Evolutionary conservation across 345 rosid genomes (phyloP), one percentile per base, ranked within the genome.

Genomic region (Raphanus raphanistrum): DNA sequence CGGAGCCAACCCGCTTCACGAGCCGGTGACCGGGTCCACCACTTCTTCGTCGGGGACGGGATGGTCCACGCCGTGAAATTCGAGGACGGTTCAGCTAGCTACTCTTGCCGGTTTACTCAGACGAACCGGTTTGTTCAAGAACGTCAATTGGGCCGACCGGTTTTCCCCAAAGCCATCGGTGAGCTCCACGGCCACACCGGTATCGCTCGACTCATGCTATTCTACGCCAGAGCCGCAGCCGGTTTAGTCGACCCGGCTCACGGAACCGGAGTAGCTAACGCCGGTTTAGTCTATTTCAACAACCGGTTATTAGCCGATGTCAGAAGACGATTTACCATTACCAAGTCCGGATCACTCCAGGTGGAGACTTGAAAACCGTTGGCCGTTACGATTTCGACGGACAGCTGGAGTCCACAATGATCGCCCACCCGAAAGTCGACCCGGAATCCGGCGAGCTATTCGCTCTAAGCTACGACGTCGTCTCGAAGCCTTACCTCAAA

Each of bases 111-210:
- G 68, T 88, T 90, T 82, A 92, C 96, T 3, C 89, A 90, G 28
- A 92, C 98, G 0, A 85, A 86, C 79, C 87, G 96, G 6, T 66
- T 90, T n/a, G 81, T 88, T 35, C 96, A 92, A 62, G 98, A 92
- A 45, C 83, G 87, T 33, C 67, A 78, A 10, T 58, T 90, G 25
- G 96, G 94, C 35, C 88, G 86, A 27, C 91, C 98, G 0, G 81
- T 92, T 73, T 92, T 90, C 71, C 96, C 98, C 2, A 92, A 92
- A 61, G 94, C 92, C 66, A 88, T 92, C 27, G 98, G 98, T 12
- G 98, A 92, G 80, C 94, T 92, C 67, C 98, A 92, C 64, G 96
- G 98, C 6, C 96, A 90, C 82, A 88, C 90, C 15, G 98, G 98
- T 26, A 90, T 92, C 32, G 96, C 94, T 3, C 77, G 93, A 29